Conservation (phyloP, 2,329 filamentous ascomycete genomes). For the Trichoderma afroharzianum region DNA sequence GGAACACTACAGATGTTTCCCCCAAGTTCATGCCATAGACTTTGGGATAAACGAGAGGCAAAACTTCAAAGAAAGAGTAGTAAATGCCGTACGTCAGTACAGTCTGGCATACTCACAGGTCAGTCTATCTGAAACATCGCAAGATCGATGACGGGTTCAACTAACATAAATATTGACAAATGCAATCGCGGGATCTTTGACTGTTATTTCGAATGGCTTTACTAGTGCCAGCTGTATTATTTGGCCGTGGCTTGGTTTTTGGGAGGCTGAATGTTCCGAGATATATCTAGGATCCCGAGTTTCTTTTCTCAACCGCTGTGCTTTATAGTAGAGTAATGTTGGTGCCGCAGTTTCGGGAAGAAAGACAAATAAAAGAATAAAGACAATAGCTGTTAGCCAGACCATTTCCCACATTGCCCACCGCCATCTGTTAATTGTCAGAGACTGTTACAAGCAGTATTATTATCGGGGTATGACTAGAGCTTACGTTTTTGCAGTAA, state of each 20-base stretch:
- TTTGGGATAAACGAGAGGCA: neutral
- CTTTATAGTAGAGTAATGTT: neutral
- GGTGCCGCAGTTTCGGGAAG: neutral
- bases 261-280: neutral
- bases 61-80: neutral
- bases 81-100: neutral
- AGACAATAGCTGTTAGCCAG: constrained; percentile 56
- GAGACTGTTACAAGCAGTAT: neutral
- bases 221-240: neutral
- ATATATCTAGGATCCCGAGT: neutral
- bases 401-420: constrained; percentile 62
- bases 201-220: neutral
- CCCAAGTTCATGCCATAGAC: neutral
- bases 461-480: neutral
- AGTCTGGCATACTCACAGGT: neutral
- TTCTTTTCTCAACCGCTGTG: neutral
- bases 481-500: constrained; percentile 27
- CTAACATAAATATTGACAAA: neutral
- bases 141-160: neutral
- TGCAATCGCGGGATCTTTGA: neutral
- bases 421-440: constrained; percentile 50
- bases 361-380: constrained; percentile 42
- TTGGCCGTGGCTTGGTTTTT: neutral
- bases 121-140: neutral
- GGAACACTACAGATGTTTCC: neutral